phyloP scores from a whole-genome alignment of 2,329 filamentous ascomycete genomes.

The Penicillium sp. region DNA sequence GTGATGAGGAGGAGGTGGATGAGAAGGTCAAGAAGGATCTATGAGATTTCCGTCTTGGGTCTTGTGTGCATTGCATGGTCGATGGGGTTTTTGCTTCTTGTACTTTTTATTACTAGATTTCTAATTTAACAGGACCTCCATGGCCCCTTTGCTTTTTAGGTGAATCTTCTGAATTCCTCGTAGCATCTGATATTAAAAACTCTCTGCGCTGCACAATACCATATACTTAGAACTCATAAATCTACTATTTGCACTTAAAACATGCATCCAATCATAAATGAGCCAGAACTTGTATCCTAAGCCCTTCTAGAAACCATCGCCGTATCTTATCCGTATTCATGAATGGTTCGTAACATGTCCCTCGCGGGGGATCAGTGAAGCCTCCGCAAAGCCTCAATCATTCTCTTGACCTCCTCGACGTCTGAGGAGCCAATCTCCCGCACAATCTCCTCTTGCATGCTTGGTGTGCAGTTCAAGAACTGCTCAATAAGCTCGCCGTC shows the following conservation, averaged over 20 bases:
- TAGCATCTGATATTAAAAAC: not conserved
- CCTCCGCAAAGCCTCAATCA: constrained; percentile 56
- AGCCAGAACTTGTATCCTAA: not conserved
- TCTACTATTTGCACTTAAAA: constrained; percentile 1
- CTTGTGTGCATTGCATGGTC: constrained; percentile 8
- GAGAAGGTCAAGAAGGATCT: constrained; percentile 26
- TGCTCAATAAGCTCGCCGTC: constrained; percentile 88
- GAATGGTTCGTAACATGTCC: not conserved
- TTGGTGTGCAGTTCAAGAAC: constrained; percentile 70
- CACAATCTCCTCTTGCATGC: constrained; percentile 54
- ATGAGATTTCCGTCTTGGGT: not conserved
- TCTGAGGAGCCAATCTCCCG: constrained; percentile 52
- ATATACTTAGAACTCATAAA: not conserved
- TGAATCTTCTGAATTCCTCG: not conserved
- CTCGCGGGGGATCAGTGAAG: constrained; percentile 38
- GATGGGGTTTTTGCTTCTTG: constrained; percentile 1
- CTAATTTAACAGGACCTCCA: not conserved
- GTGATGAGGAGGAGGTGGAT: constrained; percentile 37
- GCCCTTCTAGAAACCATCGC: not conserved
- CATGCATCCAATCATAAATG: not conserved
- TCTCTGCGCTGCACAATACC: not conserved
- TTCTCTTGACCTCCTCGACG: constrained; percentile 59
- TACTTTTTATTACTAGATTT: constrained; percentile 3
- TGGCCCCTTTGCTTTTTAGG: not conserved
- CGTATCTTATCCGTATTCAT: constrained; percentile 5